Conservation (phyloP, 345 rosid genomes). For the Noccaea caerulescens region DNA sequence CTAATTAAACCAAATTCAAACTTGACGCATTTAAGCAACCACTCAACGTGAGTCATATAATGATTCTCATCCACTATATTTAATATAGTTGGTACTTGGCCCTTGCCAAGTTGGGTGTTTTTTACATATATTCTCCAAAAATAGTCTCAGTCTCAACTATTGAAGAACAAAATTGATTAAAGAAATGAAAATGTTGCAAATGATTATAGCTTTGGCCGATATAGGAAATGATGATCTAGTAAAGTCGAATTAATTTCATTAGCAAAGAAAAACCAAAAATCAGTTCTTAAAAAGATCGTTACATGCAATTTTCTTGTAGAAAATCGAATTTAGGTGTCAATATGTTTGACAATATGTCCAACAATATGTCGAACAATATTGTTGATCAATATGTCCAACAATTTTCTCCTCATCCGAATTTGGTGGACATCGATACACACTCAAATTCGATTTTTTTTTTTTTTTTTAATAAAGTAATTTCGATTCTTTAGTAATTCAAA, state of each 20-base stretch:
- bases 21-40: slow-evolving; percentile 37
- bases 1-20: slow-evolving; percentile 31
- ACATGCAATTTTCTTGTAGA: neutral
- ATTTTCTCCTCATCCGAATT: neutral
- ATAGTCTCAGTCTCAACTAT: slow-evolving; percentile 30
- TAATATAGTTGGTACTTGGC: slow-evolving; percentile 4
- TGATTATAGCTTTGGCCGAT: slow-evolving; percentile 33
- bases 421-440: neutral
- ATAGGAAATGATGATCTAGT: slow-evolving; percentile 33
- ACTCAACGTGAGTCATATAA: slow-evolving; percentile 31
- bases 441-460: too few relatives aligned
- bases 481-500: too few relatives aligned
- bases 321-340: neutral
- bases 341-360: neutral
- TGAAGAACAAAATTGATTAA: slow-evolving; percentile 10
- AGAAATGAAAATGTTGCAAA: slow-evolving; percentile 24
- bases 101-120: slow-evolving; percentile 31
- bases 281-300: slow-evolving; percentile 7
- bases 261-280: slow-evolving; percentile 24
- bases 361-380: too few relatives aligned
- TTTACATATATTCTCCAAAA: slow-evolving; percentile 12
- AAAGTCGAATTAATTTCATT: slow-evolving; percentile 30
- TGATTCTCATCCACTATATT: slow-evolving; percentile 28
- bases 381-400: neutral
- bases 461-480: too few relatives aligned